phyloP scores from a whole-genome alignment of 257 asterid species.

The Hygrophila difformis region DNA sequence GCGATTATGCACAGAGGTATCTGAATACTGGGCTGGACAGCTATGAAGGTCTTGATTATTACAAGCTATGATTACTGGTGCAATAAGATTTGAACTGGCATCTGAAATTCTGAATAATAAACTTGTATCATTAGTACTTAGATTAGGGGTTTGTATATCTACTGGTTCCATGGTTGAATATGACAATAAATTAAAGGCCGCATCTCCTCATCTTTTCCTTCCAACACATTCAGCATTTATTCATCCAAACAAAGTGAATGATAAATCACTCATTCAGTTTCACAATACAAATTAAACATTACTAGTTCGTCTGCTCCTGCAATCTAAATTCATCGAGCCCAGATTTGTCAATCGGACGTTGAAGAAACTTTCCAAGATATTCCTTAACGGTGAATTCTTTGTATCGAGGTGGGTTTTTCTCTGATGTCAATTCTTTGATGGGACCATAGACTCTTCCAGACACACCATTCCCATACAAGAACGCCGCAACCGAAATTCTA shows the following conservation, averaged over 20 bases:
- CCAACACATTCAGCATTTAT: no score
- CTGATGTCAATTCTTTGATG: constrained; percentile 40
- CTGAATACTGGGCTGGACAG: constrained; percentile 26
- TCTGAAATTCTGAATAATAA: no score
- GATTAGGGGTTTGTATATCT: no score
- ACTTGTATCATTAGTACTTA: no score
- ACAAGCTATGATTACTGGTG: constrained; percentile 29
- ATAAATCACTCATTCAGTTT: no score
- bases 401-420: constrained; percentile 24
- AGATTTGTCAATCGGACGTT: constrained; percentile 31
- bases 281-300: neutral
- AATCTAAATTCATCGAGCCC: constrained; percentile 43
- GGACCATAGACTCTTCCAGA: constrained; percentile 38
- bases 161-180: no score
- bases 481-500: constrained; percentile 58
- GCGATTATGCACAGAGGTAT: constrained; percentile 26
- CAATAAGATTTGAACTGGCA: no score
- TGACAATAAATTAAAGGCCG: no score
- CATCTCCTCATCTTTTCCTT: no score
- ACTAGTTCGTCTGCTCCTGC: neutral
- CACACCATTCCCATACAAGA: constrained; percentile 29
- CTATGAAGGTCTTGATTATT: constrained; percentile 25
- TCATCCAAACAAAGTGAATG: no score
- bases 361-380: constrained; percentile 28
- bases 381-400: constrained; percentile 39